These are phyloP conservation scores for Ophiostoma ips DNA, from an alignment of 2,329 filamentous ascomycete genomes.

Conservation along the genomic window DNA sequence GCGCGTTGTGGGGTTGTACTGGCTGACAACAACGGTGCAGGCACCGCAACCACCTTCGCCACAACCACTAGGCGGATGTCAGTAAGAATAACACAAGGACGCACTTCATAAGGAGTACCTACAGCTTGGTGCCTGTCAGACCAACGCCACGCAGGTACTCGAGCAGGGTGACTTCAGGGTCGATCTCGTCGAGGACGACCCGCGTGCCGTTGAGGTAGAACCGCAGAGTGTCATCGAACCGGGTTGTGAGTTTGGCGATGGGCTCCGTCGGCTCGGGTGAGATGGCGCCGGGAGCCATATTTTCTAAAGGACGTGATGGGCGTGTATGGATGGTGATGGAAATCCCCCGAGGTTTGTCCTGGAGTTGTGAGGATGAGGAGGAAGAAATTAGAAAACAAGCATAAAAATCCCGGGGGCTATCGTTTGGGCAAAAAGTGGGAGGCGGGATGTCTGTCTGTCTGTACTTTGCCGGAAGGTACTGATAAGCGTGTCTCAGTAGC, in stretches of 20 bases:
- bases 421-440: too few species aligned
- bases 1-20: slow-evolving; percentile 84
- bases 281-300: slow-evolving; percentile 43
- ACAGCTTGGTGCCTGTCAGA: slow-evolving; percentile 85
- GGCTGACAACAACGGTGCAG: slow-evolving; percentile 88
- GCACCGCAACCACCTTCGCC: slow-evolving; percentile 94
- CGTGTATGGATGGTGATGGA: too few species aligned
- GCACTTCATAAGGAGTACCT: slow-evolving; percentile 15
- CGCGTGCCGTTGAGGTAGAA: slow-evolving; percentile 95
- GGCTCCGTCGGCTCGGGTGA: slow-evolving; percentile 27
- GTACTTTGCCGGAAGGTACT: background rate
- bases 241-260: slow-evolving; percentile 47
- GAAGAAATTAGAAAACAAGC: background rate
- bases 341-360: too few species aligned
- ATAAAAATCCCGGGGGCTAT: too few species aligned
- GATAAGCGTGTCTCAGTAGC: background rate
- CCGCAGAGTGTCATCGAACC: slow-evolving; percentile 73
- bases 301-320: background rate
- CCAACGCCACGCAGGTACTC: slow-evolving; percentile 91
- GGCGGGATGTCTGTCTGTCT: too few species aligned
- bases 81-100: background rate
- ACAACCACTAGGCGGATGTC: slow-evolving; percentile 51
- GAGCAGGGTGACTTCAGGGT: slow-evolving; percentile 81
- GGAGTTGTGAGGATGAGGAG: background rate
- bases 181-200: slow-evolving; percentile 70